Evolutionary conservation across 2,329 filamentous ascomycete species (phyloP).

Genomic region (Aspergillus sp.): DNA sequence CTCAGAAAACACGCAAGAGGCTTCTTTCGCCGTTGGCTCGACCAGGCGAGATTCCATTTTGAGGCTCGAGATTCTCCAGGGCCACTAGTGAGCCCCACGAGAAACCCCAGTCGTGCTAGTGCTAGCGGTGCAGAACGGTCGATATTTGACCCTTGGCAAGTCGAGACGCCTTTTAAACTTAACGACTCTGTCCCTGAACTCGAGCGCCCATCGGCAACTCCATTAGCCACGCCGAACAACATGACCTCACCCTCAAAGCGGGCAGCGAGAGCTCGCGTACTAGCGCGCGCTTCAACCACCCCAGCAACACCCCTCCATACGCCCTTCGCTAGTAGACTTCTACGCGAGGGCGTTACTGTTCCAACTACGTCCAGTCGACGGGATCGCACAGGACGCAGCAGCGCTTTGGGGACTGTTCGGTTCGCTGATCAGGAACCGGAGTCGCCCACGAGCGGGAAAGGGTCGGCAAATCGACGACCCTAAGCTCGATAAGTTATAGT

Average conservation of each 20-base stretch:
- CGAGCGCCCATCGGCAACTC: slow-evolving; percentile 34
- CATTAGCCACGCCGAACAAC: slow-evolving; percentile 43
- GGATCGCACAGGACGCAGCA: slow-evolving; percentile 26
- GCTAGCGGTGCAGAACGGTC: slow-evolving; percentile 21
- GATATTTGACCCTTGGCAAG: slow-evolving; percentile 37
- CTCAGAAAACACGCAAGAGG: slow-evolving; percentile 55
- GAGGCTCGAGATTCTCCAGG: slow-evolving; percentile 32
- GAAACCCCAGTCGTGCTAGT: slow-evolving; percentile 21
- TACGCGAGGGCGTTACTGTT: slow-evolving; percentile 23
- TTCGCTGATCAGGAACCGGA: slow-evolving; percentile 43
- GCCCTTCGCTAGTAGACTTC: slow-evolving; percentile 43
- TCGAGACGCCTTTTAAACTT: slow-evolving; percentile 38
- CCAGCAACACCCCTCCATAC: slow-evolving; percentile 45
- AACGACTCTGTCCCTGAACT: slow-evolving; percentile 35
- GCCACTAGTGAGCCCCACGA: slow-evolving; percentile 28
- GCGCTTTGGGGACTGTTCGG: slow-evolving; percentile 38
- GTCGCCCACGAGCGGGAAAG: slow-evolving; percentile 40
- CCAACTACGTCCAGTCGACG: slow-evolving; percentile 25
- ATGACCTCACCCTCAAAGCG: slow-evolving; percentile 48
- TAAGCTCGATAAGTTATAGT: slow-evolving; percentile 12
- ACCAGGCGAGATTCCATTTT: slow-evolving; percentile 39
- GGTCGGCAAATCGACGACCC: slow-evolving; percentile 34
- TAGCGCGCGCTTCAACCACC: slow-evolving; percentile 46
- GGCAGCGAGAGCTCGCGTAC: slow-evolving; percentile 41
- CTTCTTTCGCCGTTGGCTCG: slow-evolving; percentile 57